Base-by-base conservation (phyloP, 257 asterid species). In the Schizonepeta tenuifolia region DNA sequence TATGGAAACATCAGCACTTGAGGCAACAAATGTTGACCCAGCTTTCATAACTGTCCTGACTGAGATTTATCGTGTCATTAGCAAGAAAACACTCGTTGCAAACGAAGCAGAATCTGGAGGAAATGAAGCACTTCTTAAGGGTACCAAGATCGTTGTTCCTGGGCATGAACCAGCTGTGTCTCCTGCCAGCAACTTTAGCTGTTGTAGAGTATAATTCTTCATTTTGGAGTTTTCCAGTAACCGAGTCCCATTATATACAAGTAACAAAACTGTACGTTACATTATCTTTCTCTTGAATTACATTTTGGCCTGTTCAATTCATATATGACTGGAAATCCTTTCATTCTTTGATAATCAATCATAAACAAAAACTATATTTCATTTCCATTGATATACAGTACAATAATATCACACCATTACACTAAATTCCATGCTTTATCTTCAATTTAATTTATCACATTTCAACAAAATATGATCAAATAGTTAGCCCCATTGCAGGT, bases 1-100 rank as follows among this genome's bases (percentile, higher is more conserved):
- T 61, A 86, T 86, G 95, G 98, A 92, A 85, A 89, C 97, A 75
- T 89, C 97, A 11, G 97, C 97, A 15, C 88, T 87, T 15, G 95
- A 91, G 79, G 88, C 96, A 54, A 88, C 88, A 35, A 92, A 92
- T 54, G 98, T 92, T 6, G 96, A 92, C 61, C 89, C 90, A 14
- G 94, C 96, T 67, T 92, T 92, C 76, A 28, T 79, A 53, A 86
- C 84, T 26, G 78, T 90, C 44, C 78, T 90, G 46, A 83, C 90
- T 9, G 94, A 90, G 83, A 92, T 92, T 35, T 92, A 89, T 76
- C 89, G 91, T 15, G 86, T 90, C 40, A 87, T 81, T 65, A 85
- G 89, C 87, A 92, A 89, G 83, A 92, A 88, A 78, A 70, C 93
- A 6, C 96, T 92, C 2, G 88, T 84, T 68, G 94, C 98, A 44